phyloP scores from a whole-genome alignment of 805 yeast species.

The Saccharomycopsis olivae region DNA sequence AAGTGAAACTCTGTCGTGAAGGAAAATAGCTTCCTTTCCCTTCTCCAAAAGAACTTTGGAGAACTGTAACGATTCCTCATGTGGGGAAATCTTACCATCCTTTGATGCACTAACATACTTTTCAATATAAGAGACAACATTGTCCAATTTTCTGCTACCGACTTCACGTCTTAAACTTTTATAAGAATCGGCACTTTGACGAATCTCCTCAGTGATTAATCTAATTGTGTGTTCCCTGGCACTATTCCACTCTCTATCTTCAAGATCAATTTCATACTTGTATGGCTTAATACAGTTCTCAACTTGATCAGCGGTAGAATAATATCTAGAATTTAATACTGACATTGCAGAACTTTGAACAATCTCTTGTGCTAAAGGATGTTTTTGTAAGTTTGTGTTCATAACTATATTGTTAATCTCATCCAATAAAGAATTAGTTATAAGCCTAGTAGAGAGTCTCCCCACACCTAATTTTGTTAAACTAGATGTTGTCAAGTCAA shows the following conservation, averaged over 20 bases:
- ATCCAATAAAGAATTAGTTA: constrained; percentile 67
- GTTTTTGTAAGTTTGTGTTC: constrained; percentile 66
- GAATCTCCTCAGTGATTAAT: constrained; percentile 71
- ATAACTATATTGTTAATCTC: constrained; percentile 70
- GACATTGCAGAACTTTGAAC: constrained; percentile 77
- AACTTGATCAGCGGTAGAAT: constrained; percentile 94
- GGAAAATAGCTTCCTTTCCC: constrained; percentile 78
- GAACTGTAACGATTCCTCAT: constrained; percentile 75
- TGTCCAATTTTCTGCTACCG: constrained; percentile 76
- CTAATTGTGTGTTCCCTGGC: constrained; percentile 71
- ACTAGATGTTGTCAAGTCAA: constrained; percentile 75
- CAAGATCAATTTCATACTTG: constrained; percentile 93
- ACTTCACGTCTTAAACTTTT: constrained; percentile 51
- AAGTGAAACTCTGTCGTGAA: constrained; percentile 61
- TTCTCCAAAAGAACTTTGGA: constrained; percentile 61
- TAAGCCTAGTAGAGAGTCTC: constrained; percentile 70
- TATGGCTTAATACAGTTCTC: constrained; percentile 97
- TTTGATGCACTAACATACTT: constrained; percentile 3
- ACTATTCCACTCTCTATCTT: constrained; percentile 84
- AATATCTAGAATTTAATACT: constrained; percentile 69
- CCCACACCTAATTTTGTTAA: constrained; percentile 93
- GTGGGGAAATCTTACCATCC: constrained; percentile 13
- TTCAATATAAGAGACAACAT: constrained; percentile 62
- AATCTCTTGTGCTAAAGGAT: constrained; percentile 75
- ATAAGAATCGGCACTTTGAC: constrained; percentile 65